Conservation (phyloP, 495 filamentous ascomycete species). For the Neurospora sp. region DNA sequence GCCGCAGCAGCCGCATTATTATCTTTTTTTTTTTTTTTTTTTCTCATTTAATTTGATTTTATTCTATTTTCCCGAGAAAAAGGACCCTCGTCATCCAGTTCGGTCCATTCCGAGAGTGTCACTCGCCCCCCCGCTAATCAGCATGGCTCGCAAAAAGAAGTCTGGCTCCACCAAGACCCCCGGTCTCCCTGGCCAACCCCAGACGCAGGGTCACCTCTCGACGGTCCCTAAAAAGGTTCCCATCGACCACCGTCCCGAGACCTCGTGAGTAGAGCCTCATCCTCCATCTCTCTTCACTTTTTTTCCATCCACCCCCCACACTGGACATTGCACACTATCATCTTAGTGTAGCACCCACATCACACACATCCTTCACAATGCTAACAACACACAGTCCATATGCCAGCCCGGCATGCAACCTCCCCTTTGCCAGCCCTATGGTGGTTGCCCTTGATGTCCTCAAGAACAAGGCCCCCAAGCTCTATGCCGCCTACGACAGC, state of each 20-base stretch:
- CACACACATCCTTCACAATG: background rate
- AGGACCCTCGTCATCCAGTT: background rate
- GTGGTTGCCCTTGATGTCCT: conserved; percentile 20
- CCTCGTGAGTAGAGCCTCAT: conserved; percentile 12
- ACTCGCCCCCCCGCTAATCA: background rate
- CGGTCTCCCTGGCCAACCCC: background rate
- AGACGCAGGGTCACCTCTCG: background rate
- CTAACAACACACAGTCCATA: conserved; percentile 18
- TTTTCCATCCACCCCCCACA: background rate
- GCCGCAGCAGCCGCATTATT: background rate
- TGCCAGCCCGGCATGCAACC: conserved; percentile 18
- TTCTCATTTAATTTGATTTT: background rate
- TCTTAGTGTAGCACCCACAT: background rate
- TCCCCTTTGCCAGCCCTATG: conserved; percentile 24
- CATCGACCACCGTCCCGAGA: conserved; percentile 20
- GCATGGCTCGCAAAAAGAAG: background rate
- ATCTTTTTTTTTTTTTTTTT: background rate
- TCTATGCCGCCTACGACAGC: conserved; percentile 21
- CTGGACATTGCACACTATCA: background rate
- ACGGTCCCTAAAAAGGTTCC: background rate
- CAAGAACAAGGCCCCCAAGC: conserved; percentile 19
- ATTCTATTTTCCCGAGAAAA: background rate
- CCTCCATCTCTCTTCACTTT: background rate
- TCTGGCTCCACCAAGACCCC: background rate
- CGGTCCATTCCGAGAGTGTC: background rate